Conservation (phyloP, 306 rosid genomes). For the Prosopis cineraria region DNA sequence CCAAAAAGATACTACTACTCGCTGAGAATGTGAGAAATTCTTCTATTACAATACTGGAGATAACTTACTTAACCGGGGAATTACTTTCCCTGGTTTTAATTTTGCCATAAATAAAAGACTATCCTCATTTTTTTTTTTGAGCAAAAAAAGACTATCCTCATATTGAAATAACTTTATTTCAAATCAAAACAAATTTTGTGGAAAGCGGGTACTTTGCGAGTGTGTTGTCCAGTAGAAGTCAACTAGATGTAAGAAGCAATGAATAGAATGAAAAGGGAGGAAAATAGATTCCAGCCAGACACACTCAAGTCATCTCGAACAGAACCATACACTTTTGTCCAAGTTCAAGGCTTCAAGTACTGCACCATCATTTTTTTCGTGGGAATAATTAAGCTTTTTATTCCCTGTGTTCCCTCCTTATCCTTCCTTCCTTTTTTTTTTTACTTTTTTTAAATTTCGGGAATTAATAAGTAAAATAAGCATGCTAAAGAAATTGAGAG, state of each 20-base stretch:
- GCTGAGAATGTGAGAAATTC: too few species aligned
- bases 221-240: not conserved
- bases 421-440: not conserved
- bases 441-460: not conserved
- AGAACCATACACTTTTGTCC: slow-evolving; percentile 2
- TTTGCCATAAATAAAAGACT: too few species aligned
- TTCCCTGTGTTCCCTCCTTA: not conserved
- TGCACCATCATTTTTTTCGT: not conserved
- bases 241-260: not conserved
- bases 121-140: too few species aligned
- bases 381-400: slow-evolving; percentile 1
- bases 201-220: not conserved
- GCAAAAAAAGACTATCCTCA: too few species aligned
- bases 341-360: slow-evolving; percentile 27
- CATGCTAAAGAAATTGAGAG: not conserved
- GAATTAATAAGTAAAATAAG: not conserved
- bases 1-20: too few species aligned
- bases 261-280: not conserved
- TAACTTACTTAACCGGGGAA: too few species aligned
- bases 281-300: not conserved
- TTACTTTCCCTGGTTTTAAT: too few species aligned
- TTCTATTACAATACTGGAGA: too few species aligned
- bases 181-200: not conserved
- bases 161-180: not conserved
- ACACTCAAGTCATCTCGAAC: not conserved